Evolutionary conservation across 352 stramenopile genomes (phyloP), one percentile per base, ranked within the genome.

Genomic region (Peronospora destructor): DNA sequence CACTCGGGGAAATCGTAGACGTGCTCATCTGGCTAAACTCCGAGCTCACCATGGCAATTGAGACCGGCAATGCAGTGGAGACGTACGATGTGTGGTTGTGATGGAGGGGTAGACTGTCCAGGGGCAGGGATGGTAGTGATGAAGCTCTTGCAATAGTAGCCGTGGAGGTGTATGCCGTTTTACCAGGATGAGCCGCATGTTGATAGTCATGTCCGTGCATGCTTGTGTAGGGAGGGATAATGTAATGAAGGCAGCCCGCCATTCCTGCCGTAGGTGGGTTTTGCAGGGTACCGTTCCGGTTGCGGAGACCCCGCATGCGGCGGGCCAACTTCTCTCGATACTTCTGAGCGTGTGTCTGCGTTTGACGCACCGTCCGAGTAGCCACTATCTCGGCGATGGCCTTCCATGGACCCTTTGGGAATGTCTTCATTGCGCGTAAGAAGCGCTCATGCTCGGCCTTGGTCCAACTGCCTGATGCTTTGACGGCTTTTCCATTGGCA

Each of bases 311-410:
- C n/a, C 73, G 73, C 54, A 79, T 65, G 35, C 71, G 72, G 21
- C 75, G 62, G 1, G 64, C 65, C 21, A 83, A 53, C 58, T 86
- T 86, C 54, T 84, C 72, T 9, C 72, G 51, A 49, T 85, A 83
- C 57, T 85, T 85, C 38, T 84, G 74, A 9, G 71, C 74, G 49
- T 87, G 73, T 6, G 73, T 85, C 60, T 84, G 72, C 37, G 72
- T 84, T 66, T 86, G 75, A 42, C 75, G 75, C 19, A 81, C 68
- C 3, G 76, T 84, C 17, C 73, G 73, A 26, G 76, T 81, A 45
- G 63, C 73, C 17, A 87, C 73, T 58, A 85, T 82, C 35, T 71
- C 73, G 9, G 73, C 73, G 19, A 86, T 82, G 16, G 66, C 58
- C 43, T 84, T 83, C 73, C 73, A 85, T 29, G 73, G 76, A 3